Base-by-base conservation (phyloP, 2,329 filamentous ascomycete species). In the Penicillium hesseltinei region DNA sequence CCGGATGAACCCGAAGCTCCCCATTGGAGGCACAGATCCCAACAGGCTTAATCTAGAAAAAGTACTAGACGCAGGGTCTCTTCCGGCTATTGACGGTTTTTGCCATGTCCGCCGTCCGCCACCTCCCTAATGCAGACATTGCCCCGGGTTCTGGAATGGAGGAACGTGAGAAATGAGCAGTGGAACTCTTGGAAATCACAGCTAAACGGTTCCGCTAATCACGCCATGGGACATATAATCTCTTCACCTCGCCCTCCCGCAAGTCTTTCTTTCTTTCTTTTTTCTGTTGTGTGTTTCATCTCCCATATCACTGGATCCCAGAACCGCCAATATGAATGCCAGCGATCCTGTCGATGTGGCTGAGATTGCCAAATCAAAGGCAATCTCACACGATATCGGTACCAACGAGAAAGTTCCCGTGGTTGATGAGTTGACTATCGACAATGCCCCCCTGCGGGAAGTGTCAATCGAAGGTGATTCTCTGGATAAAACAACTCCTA, bases 341-440 rank as follows among this genome's bases (percentile, higher is more conserved):
- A 68, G 66, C 21, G 64, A 71, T 51, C 65, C 66, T 3, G 51
- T 63, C 36, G 69, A 71, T 19, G 51, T 65, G 47, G 58, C 63
- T 29, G 69, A 70, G 51, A 46, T 66, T 17, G 58, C 66, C 59
- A 68, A 65, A 56, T 54, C 68, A n/a, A 55, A 56, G 25, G 65
- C 62, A 25, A 31, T 59, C 25, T 13, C 59, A 7, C 61, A 70
- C 8, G 63, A 68, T 56, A 45, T 55, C 5, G 23, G 49, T n/a
- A 15, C 61, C 4, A 35, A 57, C 13, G 66, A 68, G 50, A 62
- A 51, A 53, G 13, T 25, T 23, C 29, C 27, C 3, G 21, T 19
- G 2, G 13, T 46, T 15, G 49, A 63, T 40, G 56, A 62, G 7
- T 19, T 56, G 19, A 51, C 36, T 5, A 62, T 66, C 29, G 58